Evolutionary conservation across 345 rosid species (phyloP).

Genomic region (Zanthoxylum bungeanum): DNA sequence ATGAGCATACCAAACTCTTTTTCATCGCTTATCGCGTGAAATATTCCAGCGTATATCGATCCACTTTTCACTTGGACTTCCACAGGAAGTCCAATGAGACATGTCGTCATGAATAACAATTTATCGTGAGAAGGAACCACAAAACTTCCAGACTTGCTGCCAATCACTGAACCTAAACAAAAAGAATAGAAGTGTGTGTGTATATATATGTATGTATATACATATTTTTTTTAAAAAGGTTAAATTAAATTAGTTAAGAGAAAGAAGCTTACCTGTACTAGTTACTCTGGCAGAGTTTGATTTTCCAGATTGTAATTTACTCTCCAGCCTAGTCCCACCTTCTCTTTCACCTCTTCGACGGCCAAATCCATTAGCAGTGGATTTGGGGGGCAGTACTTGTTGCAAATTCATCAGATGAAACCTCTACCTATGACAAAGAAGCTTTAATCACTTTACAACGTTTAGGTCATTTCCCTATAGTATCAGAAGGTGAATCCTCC

Average conservation of each 20-base stretch:
- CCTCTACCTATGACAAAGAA: slow-evolving; percentile 12
- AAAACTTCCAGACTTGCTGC: slow-evolving; percentile 44
- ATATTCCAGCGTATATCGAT: slow-evolving; percentile 77
- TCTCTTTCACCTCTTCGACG: slow-evolving; percentile 64
- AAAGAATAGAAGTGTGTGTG: not conserved
- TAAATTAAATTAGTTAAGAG: slow-evolving; percentile 9
- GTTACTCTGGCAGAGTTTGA: slow-evolving; percentile 37
- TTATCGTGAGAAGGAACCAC: slow-evolving; percentile 63
- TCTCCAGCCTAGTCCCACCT: slow-evolving; percentile 43
- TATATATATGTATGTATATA: no score
- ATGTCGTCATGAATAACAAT: slow-evolving; percentile 58
- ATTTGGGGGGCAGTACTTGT: slow-evolving; percentile 44
- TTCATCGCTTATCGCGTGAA: slow-evolving; percentile 70
- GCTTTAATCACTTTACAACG: no score
- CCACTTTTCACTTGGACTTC: slow-evolving; percentile 92
- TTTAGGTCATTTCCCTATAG: not conserved
- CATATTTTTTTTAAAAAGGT: not conserved
- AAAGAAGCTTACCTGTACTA: slow-evolving; percentile 41
- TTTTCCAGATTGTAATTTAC: slow-evolving; percentile 57
- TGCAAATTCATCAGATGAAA: slow-evolving; percentile 43
- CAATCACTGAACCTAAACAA: slow-evolving; percentile 35
- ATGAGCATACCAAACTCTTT: slow-evolving; percentile 71
- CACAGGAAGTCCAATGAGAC: slow-evolving; percentile 79
- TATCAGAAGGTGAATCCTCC: not conserved
- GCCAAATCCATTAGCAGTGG: slow-evolving; percentile 63